Evolutionary conservation across 305 asterid species (phyloP).

Genomic region (Rubia tinctorum): DNA sequence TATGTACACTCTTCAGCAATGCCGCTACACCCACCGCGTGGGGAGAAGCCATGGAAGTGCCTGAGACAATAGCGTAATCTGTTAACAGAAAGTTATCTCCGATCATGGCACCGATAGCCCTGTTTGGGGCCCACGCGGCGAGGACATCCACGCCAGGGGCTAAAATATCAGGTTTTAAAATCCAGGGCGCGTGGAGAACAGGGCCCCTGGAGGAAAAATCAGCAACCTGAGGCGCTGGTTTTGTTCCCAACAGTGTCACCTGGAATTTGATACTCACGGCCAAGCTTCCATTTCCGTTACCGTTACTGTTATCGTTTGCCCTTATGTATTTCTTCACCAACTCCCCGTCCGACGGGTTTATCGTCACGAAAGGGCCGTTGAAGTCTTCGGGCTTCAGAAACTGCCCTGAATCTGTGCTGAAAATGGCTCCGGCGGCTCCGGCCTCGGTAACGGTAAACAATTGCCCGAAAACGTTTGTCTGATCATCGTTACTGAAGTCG

Average conservation of each 20-base stretch:
- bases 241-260: slow-evolving; percentile 64
- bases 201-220: slow-evolving; percentile 83
- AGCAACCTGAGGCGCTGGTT: slow-evolving; percentile 83
- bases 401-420: slow-evolving; percentile 3
- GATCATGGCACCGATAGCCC: slow-evolving; percentile 40
- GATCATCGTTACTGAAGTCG: background rate
- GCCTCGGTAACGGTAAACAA: background rate
- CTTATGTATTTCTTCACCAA: slow-evolving; percentile 45
- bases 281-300: too few species aligned
- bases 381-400: background rate
- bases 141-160: slow-evolving; percentile 75
- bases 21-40: slow-evolving; percentile 80
- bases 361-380: background rate
- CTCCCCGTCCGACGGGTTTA: slow-evolving; percentile 36
- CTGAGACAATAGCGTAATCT: slow-evolving; percentile 60
- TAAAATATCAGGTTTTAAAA: slow-evolving; percentile 74
- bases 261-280: slow-evolving; percentile 45
- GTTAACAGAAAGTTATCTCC: slow-evolving; percentile 46
- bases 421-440: slow-evolving; percentile 4
- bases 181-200: slow-evolving; percentile 54
- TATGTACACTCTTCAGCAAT: slow-evolving; percentile 66
- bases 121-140: slow-evolving; percentile 59
- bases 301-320: slow-evolving; percentile 8
- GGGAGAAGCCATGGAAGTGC: slow-evolving; percentile 98
- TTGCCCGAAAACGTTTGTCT: background rate